Conservation (phyloP, 805 yeast genomes). For the Maudiozyma bulderi region DNA sequence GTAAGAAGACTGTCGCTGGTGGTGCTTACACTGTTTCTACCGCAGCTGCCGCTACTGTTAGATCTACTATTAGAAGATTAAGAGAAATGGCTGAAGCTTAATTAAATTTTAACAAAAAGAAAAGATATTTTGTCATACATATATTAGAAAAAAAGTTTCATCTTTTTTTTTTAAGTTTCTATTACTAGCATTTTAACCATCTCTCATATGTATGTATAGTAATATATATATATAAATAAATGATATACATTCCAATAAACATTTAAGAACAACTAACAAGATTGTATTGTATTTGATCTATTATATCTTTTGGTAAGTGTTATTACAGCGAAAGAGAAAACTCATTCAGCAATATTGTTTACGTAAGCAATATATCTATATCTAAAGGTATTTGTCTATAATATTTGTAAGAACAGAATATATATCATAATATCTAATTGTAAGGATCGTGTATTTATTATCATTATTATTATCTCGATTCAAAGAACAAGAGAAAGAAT, state of each 20-base stretch:
- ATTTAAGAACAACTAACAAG: background rate
- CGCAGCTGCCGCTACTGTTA: slow-evolving; percentile 99
- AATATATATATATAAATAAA: background rate
- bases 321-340: too few species aligned
- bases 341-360: too few species aligned
- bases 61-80: slow-evolving; percentile 99
- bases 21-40: slow-evolving; percentile 99
- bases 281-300: background rate
- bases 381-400: too few species aligned
- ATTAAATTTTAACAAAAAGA: slow-evolving; percentile 16
- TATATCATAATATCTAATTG: too few species aligned
- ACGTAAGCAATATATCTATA: too few species aligned
- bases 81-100: slow-evolving; percentile 99
- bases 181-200: too few species aligned
- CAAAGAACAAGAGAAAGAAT: too few species aligned
- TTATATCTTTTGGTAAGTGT: background rate
- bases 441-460: too few species aligned
- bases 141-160: background rate
- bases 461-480: too few species aligned
- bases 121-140: background rate
- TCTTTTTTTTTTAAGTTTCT: background rate
- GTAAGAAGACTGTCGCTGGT: slow-evolving; percentile 97
- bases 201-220: too few species aligned
- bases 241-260: background rate
- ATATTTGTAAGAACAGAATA: too few species aligned